These are phyloP conservation scores for Metschnikowia vanudenii DNA, from an alignment of 805 yeast genomes.

Conservation along the genomic window DNA sequence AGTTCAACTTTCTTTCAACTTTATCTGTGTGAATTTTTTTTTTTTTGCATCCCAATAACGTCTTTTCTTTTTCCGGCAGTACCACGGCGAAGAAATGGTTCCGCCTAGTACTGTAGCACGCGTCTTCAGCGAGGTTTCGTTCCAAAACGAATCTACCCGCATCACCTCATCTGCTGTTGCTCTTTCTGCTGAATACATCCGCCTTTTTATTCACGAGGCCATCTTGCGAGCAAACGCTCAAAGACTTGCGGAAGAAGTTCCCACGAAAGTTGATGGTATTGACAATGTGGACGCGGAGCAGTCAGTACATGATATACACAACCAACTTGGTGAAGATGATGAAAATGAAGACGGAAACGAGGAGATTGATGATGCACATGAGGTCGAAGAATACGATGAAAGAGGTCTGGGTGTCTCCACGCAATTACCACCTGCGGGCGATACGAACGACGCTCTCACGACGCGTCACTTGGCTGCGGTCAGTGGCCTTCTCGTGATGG, in stretches of 20 bases:
- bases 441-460: constrained; percentile 42
- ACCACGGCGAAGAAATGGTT: constrained; percentile 5
- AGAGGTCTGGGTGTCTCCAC: constrained; percentile 19
- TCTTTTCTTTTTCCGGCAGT: too few species aligned
- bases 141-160: constrained; percentile 44
- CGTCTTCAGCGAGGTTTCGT: constrained; percentile 50
- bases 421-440: constrained; percentile 15
- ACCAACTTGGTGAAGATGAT: constrained; percentile 10
- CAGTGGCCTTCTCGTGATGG: constrained; percentile 57
- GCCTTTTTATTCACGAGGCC: constrained; percentile 59
- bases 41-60: too few species aligned
- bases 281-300: constrained; percentile 24
- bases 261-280: constrained; percentile 32
- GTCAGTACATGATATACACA: constrained; percentile 9
- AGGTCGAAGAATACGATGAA: too few species aligned
- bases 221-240: constrained; percentile 56
- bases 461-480: constrained; percentile 53
- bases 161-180: constrained; percentile 50
- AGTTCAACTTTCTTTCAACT: too few species aligned
- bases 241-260: constrained; percentile 31
- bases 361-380: too few species aligned
- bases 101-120: constrained; percentile 45
- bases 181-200: constrained; percentile 52
- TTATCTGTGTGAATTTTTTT: too few species aligned
- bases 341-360: too few species aligned